Evolutionary conservation across 139 green algal genomes (phyloP).

Genomic region (Micractinium sp.): DNA sequence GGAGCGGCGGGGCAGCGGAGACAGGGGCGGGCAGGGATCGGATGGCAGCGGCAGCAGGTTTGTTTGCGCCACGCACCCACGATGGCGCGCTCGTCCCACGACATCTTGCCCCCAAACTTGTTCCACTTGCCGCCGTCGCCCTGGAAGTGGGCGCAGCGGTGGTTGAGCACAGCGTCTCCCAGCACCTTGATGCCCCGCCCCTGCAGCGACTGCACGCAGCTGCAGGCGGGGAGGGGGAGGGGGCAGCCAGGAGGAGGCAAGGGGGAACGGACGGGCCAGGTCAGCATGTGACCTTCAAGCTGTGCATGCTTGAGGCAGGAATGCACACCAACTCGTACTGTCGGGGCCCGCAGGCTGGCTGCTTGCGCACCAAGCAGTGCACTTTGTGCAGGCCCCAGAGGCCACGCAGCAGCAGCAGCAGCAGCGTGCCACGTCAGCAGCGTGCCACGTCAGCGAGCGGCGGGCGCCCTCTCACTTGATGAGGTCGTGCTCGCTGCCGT

Average conservation of each 20-base stretch:
- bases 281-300: too few relatives aligned
- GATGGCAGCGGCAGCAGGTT: too few relatives aligned
- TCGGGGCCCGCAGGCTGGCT: too few relatives aligned
- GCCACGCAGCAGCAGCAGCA: not conserved
- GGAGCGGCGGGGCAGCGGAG: too few relatives aligned
- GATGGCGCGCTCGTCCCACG: slow-evolving; percentile 87
- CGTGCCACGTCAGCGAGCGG: not conserved
- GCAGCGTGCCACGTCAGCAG: not conserved
- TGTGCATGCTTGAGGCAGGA: too few relatives aligned
- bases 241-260: not conserved
- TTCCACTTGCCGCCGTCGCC: slow-evolving; percentile 79
- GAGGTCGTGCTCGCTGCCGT: slow-evolving; percentile 74
- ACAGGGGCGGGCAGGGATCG: too few relatives aligned
- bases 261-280: not conserved
- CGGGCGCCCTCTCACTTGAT: not conserved
- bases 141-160: slow-evolving; percentile 77
- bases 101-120: slow-evolving; percentile 86
- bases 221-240: not conserved
- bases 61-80: slow-evolving; percentile 33
- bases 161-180: slow-evolving; percentile 96
- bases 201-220: slow-evolving; percentile 60
- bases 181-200: slow-evolving; percentile 80
- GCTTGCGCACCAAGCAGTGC: too few relatives aligned
- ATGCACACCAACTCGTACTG: too few relatives aligned
- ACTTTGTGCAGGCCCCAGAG: too few relatives aligned